Evolutionary conservation across 108 stramenopile species (phyloP).

Genomic region (Pseudonitzschia pungens): DNA sequence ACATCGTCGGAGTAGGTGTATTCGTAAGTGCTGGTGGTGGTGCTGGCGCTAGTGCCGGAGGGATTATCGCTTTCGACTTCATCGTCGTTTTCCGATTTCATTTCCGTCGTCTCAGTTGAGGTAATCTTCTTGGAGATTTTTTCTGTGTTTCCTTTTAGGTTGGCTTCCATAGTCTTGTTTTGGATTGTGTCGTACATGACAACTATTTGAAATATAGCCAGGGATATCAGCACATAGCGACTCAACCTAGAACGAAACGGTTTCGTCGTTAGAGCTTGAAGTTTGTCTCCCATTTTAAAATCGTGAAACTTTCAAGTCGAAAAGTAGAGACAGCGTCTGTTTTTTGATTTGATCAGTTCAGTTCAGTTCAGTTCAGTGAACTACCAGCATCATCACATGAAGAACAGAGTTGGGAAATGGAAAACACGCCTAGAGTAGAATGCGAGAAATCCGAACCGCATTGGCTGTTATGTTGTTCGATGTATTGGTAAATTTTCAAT

Average conservation of each 20-base stretch:
- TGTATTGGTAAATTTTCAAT: too few species aligned
- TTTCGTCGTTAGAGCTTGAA: background rate
- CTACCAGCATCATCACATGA: too few species aligned
- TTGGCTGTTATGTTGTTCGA: too few species aligned
- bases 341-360: too few species aligned
- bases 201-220: slow-evolving; percentile 13
- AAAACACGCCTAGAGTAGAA: too few species aligned
- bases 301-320: too few species aligned
- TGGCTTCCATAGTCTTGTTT: background rate
- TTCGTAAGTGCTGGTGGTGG: background rate
- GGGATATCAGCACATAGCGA: background rate
- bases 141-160: background rate
- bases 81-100: background rate
- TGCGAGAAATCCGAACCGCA: too few species aligned
- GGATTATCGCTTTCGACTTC: background rate
- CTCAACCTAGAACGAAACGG: background rate
- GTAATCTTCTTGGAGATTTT: background rate
- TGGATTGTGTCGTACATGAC: background rate
- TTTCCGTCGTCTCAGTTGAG: background rate
- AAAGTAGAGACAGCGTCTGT: too few species aligned
- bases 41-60: background rate
- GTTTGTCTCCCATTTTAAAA: too few species aligned
- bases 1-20: background rate
- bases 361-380: too few species aligned
- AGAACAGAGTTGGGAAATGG: too few species aligned